Evolutionary conservation across 208 protist species (phyloP).

Genomic region (Acanthamoeba divionensis): DNA sequence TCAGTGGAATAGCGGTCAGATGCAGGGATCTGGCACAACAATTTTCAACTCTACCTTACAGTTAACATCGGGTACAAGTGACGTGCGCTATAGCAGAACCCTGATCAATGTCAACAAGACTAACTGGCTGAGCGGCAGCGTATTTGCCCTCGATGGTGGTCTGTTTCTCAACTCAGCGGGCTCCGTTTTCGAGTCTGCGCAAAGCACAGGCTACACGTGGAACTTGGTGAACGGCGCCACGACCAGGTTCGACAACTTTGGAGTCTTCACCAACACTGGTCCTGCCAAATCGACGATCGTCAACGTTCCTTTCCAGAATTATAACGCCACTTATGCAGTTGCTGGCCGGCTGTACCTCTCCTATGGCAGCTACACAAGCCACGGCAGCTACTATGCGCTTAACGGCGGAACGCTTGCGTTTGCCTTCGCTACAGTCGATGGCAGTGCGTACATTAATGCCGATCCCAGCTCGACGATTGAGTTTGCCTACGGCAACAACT

Average conservation of each 20-base stretch:
- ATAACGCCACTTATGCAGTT: neutral
- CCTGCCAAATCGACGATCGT: neutral
- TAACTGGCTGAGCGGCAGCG: constrained; percentile 41
- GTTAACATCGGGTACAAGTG: neutral
- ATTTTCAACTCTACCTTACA: constrained; percentile 10
- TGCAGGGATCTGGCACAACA: constrained; percentile 1
- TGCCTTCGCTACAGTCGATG: neutral
- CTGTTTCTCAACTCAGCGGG: constrained; percentile 26
- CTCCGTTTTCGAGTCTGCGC: constrained; percentile 28
- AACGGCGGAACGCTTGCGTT: constrained; percentile 21
- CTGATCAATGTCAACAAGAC: constrained; percentile 27
- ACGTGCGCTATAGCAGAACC: neutral
- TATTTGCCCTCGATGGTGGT: neutral
- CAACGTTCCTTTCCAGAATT: neutral
- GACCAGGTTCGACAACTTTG: constrained; percentile 8
- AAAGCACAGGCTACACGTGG: neutral
- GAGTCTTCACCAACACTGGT: neutral
- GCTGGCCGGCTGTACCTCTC: neutral
- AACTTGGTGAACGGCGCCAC: neutral
- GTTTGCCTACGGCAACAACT: constrained; percentile 1
- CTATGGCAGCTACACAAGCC: constrained; percentile 18
- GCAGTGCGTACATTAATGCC: neutral
- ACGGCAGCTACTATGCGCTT: neutral
- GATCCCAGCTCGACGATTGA: constrained; percentile 40
- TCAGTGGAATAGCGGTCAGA: neutral